phyloP scores from a whole-genome alignment of 2,329 filamentous ascomycete genomes.

The Colletotrichum liriopes region DNA sequence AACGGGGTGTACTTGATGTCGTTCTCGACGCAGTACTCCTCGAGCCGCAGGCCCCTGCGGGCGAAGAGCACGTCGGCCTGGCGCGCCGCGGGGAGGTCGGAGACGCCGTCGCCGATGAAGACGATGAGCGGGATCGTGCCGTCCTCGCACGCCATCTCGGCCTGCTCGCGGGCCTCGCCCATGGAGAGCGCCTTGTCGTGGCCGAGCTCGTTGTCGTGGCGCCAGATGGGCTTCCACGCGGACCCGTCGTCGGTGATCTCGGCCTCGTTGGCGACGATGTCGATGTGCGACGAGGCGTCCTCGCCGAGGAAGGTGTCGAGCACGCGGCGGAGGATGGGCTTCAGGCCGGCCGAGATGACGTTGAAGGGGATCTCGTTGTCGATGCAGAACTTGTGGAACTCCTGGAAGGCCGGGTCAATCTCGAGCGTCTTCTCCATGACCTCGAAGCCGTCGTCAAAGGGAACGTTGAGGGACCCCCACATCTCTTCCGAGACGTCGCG shows the following conservation, averaged over 20 bases:
- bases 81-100: conserved; percentile 75
- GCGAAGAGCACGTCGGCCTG: conserved; percentile 80
- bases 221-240: conserved; percentile 77
- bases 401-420: conserved; percentile 75
- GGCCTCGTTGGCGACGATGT: conserved; percentile 79
- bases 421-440: conserved; percentile 74
- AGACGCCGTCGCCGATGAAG: conserved; percentile 80
- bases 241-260: conserved; percentile 71
- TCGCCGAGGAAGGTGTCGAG: conserved; percentile 77
- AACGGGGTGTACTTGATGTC: conserved; percentile 73
- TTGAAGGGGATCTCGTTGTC: conserved; percentile 77
- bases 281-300: conserved; percentile 70
- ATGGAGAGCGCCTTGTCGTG: conserved; percentile 79
- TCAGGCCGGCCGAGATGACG: conserved; percentile 78
- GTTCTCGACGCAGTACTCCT: conserved; percentile 77
- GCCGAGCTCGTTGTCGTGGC: conserved; percentile 75
- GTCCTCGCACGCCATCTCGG: conserved; percentile 69
- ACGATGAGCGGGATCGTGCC: conserved; percentile 77
- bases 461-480: conserved; percentile 77
- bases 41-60: conserved; percentile 74
- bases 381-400: conserved; percentile 77
- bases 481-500: conserved; percentile 81
- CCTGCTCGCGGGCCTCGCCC: conserved; percentile 70
- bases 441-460: conserved; percentile 78
- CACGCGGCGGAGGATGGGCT: conserved; percentile 74